Evolutionary conservation across 805 yeast genomes (phyloP).

Genomic region (Spathaspora gorwiae): DNA sequence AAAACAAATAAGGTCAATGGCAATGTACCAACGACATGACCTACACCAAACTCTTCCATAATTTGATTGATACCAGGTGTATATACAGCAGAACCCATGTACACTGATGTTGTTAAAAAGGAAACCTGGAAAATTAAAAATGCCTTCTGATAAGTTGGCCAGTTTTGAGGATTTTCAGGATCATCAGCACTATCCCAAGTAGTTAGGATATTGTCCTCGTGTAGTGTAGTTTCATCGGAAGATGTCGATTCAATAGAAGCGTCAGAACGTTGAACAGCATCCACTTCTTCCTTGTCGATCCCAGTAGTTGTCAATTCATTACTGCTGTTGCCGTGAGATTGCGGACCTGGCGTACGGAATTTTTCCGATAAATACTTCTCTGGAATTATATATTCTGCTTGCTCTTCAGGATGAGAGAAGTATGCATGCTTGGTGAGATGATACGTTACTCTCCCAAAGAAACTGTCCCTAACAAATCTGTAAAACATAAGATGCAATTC

Average conservation of each 20-base stretch:
- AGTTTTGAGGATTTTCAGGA: slow-evolving; percentile 53
- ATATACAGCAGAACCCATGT: slow-evolving; percentile 53
- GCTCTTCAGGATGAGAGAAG: slow-evolving; percentile 22
- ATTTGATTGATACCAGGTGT: slow-evolving; percentile 47
- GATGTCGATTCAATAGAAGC: background rate
- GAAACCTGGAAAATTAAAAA: slow-evolving; percentile 36
- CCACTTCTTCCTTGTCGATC: background rate
- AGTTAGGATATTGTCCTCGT: slow-evolving; percentile 8
- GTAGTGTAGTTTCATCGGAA: background rate
- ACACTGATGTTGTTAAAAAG: slow-evolving; percentile 45
- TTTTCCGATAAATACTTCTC: slow-evolving; percentile 16
- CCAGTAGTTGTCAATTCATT: too few relatives aligned
- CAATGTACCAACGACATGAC: slow-evolving; percentile 42
- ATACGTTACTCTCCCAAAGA: slow-evolving; percentile 23
- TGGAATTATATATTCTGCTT: slow-evolving; percentile 20
- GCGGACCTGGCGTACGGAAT: too few relatives aligned
- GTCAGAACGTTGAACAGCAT: background rate
- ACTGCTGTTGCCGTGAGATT: too few relatives aligned
- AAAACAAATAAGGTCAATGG: slow-evolving; percentile 53
- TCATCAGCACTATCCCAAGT: slow-evolving; percentile 43
- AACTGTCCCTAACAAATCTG: slow-evolving; percentile 26
- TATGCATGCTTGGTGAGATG: slow-evolving; percentile 21
- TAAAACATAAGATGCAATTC: background rate
- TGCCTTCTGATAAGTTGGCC: slow-evolving; percentile 43
- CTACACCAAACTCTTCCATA: slow-evolving; percentile 40